A percentile compares a stretch with the other conserved stretches of the same genome.
These are phyloP conservation scores for Polygonum maritimum DNA, from an alignment of 148 eudicot genomes.

Conservation along the genomic window DNA sequence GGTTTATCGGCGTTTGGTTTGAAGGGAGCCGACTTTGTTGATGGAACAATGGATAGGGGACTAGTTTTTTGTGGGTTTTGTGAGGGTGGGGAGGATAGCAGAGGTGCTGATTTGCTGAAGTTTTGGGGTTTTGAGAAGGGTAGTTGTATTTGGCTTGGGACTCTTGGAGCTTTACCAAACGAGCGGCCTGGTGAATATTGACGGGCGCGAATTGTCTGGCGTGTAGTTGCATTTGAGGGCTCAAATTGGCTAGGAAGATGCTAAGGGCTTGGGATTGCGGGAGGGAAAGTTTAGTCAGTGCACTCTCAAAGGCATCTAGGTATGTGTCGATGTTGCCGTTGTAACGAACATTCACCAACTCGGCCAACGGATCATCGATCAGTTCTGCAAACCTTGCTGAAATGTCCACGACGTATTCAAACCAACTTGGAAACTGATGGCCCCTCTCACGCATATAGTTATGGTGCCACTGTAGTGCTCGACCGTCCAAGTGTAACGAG, in stretches of 20 bases:
- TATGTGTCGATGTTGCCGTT: background rate
- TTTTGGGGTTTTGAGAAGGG: too few relatives aligned
- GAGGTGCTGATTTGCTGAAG: too few relatives aligned
- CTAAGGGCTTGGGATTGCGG: background rate
- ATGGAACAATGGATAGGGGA: too few relatives aligned
- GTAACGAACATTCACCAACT: background rate
- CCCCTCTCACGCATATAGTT: background rate
- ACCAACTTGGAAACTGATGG: background rate
- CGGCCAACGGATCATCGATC: background rate
- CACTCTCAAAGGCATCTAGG: background rate
- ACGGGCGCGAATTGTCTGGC: background rate
- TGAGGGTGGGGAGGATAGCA: too few relatives aligned
- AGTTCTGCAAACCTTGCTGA: background rate
- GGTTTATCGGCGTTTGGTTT: too few relatives aligned
- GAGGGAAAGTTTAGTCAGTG: background rate
- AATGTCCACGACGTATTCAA: background rate
- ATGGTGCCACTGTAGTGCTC: background rate
- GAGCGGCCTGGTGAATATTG: background rate
- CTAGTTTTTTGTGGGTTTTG: too few relatives aligned
- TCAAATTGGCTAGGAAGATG: background rate
- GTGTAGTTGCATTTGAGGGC: background rate
- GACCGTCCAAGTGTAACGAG: background rate
- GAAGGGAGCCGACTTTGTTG: too few relatives aligned
- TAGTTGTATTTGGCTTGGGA: too few relatives aligned
- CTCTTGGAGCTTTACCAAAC: background rate